Base-by-base conservation (phyloP, 257 asterid genomes). In the Primulina eburnea region DNA sequence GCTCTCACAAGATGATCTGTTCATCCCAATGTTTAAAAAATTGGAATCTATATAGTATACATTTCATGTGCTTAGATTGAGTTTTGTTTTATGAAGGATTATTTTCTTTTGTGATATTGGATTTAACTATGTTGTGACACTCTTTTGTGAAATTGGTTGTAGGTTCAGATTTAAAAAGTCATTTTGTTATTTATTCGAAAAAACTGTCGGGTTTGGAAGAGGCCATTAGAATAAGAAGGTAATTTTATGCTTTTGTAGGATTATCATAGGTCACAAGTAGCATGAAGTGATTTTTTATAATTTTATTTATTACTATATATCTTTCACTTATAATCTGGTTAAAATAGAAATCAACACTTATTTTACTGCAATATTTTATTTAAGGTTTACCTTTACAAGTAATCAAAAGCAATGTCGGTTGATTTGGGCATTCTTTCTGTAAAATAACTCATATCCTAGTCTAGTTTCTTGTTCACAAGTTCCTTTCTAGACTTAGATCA, bases 201-300 rank as follows among this genome's bases (percentile, higher is more conserved):
- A 82, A 79, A 70, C 47, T 88, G 53, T 88, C 95, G 4, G 98
- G 98, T 55, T 83, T 92, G 84, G 97, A 89, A 84, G 97, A 92
- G 84, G 85, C 93, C 59, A 80, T 92, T 71, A 81, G 96, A 80
- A 90, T 88, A 72, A 71, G 83, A 80, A 90, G 93, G 98, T 87
- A 82, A 30, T 56, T 43, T 6, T 24, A 62, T 73, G 50, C 17
- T 37, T 52, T 61, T 40, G 2, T 57, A 18, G 30, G 57, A n/a
- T 40, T 66, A 33, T 34, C 64, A 30, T 53, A 3, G n/a, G 53
- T 12, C 53, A 63, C 30, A 16, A 16, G 60, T 14, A 18, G 66
- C 38, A 9, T 50, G 35, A 10, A 50, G 30, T 68, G 38, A 12
- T 67, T 26, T 67, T 6, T 43, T 6, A 34, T 11, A 65, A 20